Evolutionary conservation across 2,329 filamentous ascomycete genomes (phyloP), one percentile per base, ranked within the genome.

Genomic region (Microcera coccophila): DNA sequence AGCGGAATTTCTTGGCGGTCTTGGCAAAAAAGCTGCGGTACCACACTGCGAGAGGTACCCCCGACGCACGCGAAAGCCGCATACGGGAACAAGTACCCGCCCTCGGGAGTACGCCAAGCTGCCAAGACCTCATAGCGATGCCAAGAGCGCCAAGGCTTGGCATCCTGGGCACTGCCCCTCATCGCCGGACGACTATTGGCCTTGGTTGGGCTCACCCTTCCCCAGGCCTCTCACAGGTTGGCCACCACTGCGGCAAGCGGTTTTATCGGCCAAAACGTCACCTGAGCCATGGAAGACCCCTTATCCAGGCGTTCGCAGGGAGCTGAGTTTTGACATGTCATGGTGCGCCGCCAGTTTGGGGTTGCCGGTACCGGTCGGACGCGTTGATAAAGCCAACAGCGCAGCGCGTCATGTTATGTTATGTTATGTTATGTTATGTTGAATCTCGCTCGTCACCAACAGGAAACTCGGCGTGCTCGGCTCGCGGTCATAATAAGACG

Each of bases 121-220:
- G 8, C 41, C 42, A 55, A 52, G 63, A 55, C 55, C 58, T 61
- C 54, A 54, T 49, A 39, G 51, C 42, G 32, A 29, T 60, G 63
- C 64, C 64, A 66, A 67, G 63, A 43, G 19, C 44, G 62, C 62
- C 64, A 67, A 65, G 62, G 0, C 64, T 67, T 68, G 65, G 65
- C 65, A 55, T 45, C 44, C 64, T 68, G 61, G 65, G 65, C 64
- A 57, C 53, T 54, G 55, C 58, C 57, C 56, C 57, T 57, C 60
- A 62, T 61, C 47, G 53, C 31, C 42, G 34, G 45, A 42, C 47
- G 57, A 45, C 53, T 44, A 66, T 66, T 66, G 62, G 62, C 45
- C 52, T 51, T 53, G 44, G 66, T 66, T 66, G 62, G 62, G 44
- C 52, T 51, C 48, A 44, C 42, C 37, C 36, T 42, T 38, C 49